Percentiles rank a stretch among this genome's conserved stretches.
phyloP scores from a whole-genome alignment of 345 rosid species.

The Euphorbia tirucalli region DNA sequence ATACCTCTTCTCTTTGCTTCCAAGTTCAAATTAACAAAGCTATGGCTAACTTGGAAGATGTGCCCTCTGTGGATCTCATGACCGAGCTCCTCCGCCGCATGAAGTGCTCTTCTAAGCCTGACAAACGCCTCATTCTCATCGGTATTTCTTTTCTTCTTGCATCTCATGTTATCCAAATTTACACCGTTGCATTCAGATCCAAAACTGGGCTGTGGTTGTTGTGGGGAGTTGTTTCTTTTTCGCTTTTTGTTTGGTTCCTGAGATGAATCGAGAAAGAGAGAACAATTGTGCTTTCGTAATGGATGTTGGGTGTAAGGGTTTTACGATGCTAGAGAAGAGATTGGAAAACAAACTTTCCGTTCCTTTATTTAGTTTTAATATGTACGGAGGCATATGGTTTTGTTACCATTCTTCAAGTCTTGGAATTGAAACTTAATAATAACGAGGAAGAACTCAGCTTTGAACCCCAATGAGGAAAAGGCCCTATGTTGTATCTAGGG shows the following conservation, averaged over 20 bases:
- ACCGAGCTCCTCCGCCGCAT: constrained; percentile 92
- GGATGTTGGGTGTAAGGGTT: neutral
- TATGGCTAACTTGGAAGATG: constrained; percentile 63
- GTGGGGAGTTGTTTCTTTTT: neutral
- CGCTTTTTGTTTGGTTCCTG: neutral
- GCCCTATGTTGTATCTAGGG: too few species aligned
- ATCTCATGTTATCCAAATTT: neutral
- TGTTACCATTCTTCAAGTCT: neutral
- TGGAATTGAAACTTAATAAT: too few species aligned
- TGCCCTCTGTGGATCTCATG: constrained; percentile 76
- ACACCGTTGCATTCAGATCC: neutral
- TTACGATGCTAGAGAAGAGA: neutral
- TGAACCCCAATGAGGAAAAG: neutral
- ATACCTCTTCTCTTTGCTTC: too few species aligned
- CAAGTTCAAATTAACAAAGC: neutral
- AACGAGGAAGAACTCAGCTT: neutral
- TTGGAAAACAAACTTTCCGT: neutral
- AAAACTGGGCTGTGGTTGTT: neutral
- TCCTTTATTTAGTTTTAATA: neutral
- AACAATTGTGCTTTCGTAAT: neutral
- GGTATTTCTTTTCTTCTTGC: constrained; percentile 28
- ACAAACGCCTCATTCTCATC: constrained; percentile 87
- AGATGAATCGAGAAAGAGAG: neutral
- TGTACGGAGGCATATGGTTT: neutral
- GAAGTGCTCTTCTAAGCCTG: constrained; percentile 84